Conservation (phyloP, 2,329 filamentous ascomycete genomes). For the Calonectria fujianensis region DNA sequence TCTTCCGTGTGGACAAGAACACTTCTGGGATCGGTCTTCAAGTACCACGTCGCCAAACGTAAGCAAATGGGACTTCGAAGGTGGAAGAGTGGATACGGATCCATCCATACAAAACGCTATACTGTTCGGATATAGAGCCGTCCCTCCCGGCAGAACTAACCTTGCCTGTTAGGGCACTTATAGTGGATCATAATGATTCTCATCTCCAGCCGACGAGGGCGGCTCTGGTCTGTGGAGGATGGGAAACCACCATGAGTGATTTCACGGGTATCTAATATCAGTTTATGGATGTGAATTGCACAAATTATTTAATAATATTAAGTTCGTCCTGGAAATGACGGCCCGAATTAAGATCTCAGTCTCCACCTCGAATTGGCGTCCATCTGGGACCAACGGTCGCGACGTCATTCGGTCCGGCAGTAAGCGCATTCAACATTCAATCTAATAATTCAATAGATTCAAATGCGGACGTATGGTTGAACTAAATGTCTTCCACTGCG, state of each 20-base stretch:
- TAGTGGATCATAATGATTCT: background rate
- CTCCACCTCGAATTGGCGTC: background rate
- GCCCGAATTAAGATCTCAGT: no score
- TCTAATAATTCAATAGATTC: background rate
- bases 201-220: no score
- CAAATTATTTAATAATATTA: accelerated
- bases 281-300: background rate
- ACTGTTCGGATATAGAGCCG: background rate
- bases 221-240: no score
- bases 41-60: background rate
- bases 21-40: no score
- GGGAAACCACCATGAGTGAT: background rate
- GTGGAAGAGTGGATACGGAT: background rate
- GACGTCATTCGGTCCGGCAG: background rate
- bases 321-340: no score
- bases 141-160: background rate
- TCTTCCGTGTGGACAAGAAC: background rate
- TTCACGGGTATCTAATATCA: background rate
- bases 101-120: background rate
- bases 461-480: background rate
- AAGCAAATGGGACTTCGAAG: background rate
- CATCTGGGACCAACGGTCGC: background rate
- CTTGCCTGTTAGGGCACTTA: background rate
- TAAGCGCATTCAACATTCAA: background rate
- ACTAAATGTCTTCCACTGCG: background rate